These are phyloP conservation scores for Fagus sylvatica DNA, from an alignment of 306 rosid genomes.

Conservation along the genomic window DNA sequence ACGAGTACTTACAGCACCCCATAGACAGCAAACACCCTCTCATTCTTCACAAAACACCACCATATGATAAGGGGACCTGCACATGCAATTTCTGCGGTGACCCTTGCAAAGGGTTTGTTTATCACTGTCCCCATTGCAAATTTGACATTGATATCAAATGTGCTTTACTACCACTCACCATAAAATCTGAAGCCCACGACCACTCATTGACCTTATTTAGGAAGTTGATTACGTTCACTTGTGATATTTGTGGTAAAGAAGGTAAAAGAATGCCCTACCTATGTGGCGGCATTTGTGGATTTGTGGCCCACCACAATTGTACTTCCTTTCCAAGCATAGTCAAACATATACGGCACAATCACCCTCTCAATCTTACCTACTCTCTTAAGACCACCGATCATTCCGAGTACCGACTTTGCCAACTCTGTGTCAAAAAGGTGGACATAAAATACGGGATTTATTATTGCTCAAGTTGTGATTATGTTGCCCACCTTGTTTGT, in stretches of 20 bases:
- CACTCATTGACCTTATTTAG: not conserved
- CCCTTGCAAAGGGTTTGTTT: no score
- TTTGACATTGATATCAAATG: no score
- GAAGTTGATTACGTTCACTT: not conserved
- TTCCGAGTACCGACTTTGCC: not conserved
- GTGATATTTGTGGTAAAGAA: not conserved
- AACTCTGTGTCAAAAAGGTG: not conserved
- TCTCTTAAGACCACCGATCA: not conserved
- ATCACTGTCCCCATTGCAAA: no score
- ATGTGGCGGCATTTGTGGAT: rapidly evolving
- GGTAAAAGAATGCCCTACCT: not conserved
- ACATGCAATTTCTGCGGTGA: no score
- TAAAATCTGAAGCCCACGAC: not conserved
- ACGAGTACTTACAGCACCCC: no score
- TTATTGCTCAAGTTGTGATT: not conserved
- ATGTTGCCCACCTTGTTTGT: not conserved
- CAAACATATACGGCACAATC: not conserved
- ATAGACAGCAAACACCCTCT: no score
- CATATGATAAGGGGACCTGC: no score
- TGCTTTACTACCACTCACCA: not conserved
- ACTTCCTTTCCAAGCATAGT: not conserved
- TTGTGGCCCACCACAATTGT: not conserved
- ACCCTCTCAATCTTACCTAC: not conserved
- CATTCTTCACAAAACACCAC: no score
- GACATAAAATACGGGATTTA: not conserved